Percentiles rank a stretch among this genome's conserved stretches.
Conservation (phyloP, 495 filamentous ascomycete species). For the Penicillium psychrofluorescens region DNA sequence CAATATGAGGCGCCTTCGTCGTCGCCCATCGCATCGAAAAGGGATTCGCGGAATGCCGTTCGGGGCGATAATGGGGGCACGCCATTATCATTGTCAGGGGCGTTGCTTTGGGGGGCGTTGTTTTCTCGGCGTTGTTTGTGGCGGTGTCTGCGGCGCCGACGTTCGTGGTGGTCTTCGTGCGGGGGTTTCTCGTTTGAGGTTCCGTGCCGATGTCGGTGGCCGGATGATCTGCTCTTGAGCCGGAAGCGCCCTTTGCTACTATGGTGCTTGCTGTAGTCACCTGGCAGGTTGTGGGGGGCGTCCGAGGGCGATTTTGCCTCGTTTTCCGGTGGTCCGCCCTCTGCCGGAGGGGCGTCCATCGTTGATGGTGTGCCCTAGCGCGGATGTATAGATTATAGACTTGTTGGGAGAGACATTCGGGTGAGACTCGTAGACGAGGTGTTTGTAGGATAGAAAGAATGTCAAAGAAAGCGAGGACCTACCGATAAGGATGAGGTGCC, state of each 20-base stretch:
- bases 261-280: conserved; percentile 13
- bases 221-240: conserved; percentile 39
- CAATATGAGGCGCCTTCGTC: conserved; percentile 95
- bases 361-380: no score
- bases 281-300: background rate
- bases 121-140: conserved; percentile 6
- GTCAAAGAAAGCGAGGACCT: no score
- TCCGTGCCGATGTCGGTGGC: conserved; percentile 24
- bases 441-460: no score
- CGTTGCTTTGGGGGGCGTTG: no score
- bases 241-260: conserved; percentile 44
- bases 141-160: conserved; percentile 10
- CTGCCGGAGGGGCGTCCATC: background rate
- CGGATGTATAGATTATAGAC: no score
- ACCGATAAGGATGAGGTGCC: background rate
- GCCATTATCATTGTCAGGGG: no score
- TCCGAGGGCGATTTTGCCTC: background rate
- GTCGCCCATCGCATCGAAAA: conserved; percentile 97
- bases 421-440: no score
- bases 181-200: background rate
- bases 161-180: conserved; percentile 15
- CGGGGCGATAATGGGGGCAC: conserved; percentile 41
- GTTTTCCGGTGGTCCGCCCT: background rate
- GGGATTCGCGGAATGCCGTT: conserved; percentile 83
- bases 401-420: no score